These are phyloP conservation scores for maize (Zea mays) DNA, from an alignment of 176 grass and related monocot genomes.

Conservation along the genomic window DNA sequence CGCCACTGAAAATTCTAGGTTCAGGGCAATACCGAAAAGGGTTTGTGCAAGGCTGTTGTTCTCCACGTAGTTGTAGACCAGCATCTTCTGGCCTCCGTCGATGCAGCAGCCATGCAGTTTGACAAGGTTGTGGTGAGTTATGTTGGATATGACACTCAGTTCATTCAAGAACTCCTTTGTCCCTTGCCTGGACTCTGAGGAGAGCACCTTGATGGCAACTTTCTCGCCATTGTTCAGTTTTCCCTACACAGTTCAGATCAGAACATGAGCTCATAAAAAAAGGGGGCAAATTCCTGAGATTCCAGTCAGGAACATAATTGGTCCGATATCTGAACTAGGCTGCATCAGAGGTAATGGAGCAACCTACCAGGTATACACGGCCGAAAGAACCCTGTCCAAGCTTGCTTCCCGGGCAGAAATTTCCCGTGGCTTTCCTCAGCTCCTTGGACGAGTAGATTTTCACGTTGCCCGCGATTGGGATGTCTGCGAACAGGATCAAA, in stretches of 20 bases:
- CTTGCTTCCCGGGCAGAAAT: constrained; percentile 62
- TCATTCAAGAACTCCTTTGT: constrained; percentile 80
- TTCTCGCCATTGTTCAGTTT: constrained; percentile 62
- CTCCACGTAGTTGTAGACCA: constrained; percentile 83
- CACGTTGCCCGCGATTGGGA: constrained; percentile 39
- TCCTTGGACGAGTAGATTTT: constrained; percentile 79
- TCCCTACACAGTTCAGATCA: constrained; percentile 53
- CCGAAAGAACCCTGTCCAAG: constrained; percentile 90
- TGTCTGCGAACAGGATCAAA: constrained; percentile 34
- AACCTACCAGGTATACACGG: constrained; percentile 69
- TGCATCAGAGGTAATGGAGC: neutral
- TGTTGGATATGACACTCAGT: constrained; percentile 60
- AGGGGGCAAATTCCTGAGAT: neutral
- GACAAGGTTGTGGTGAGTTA: constrained; percentile 77
- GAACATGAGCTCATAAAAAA: constrained; percentile 8
- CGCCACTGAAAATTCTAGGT: neutral
- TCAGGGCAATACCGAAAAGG: constrained; percentile 61
- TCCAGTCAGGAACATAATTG: constrained; percentile 5
- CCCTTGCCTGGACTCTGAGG: constrained; percentile 71
- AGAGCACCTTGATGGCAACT: constrained; percentile 93
- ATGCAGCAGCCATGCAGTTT: constrained; percentile 72
- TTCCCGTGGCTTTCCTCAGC: constrained; percentile 66
- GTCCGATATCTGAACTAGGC: neutral
- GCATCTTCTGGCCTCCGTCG: constrained; percentile 64
- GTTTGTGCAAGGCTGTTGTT: constrained; percentile 82